phyloP scores from a whole-genome alignment of 441 rosid genomes.

The Metrosideros polymorpha region DNA sequence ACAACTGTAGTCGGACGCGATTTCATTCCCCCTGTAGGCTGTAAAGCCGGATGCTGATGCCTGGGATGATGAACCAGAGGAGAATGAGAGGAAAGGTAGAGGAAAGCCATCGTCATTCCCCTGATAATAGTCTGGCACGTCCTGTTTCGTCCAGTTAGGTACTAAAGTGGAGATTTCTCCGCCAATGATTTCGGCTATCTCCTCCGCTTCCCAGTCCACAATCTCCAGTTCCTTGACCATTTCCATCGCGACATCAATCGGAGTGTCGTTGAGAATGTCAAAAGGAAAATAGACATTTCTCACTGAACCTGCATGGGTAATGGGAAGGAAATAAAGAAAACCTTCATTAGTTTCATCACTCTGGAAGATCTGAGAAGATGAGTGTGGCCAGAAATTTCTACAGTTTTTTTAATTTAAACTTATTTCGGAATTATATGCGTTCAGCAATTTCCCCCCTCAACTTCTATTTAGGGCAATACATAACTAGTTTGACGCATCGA shows the following conservation, averaged over 20 bases:
- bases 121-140: constrained; percentile 12
- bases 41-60: constrained; percentile 37
- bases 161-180: constrained; percentile 41
- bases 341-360: not conserved
- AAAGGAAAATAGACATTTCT: constrained; percentile 46
- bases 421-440: not conserved
- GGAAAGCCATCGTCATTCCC: constrained; percentile 30
- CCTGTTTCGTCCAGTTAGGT: constrained; percentile 26
- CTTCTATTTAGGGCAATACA: not conserved
- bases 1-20: constrained; percentile 24
- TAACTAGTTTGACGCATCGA: not conserved
- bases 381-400: not conserved
- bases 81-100: constrained; percentile 32
- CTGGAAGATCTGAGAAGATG: not conserved
- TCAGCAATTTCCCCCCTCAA: not conserved
- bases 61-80: constrained; percentile 56
- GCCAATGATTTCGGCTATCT: constrained; percentile 56
- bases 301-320: constrained; percentile 22
- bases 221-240: constrained; percentile 64
- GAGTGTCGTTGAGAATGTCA: constrained; percentile 38
- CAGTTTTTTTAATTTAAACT: not conserved
- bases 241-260: constrained; percentile 44
- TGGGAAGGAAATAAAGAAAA: not conserved
- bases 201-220: constrained; percentile 37
- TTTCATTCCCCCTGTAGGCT: not conserved